Conservation (phyloP, 2,329 filamentous ascomycete species). For the Aspergillus hiratsukae region DNA sequence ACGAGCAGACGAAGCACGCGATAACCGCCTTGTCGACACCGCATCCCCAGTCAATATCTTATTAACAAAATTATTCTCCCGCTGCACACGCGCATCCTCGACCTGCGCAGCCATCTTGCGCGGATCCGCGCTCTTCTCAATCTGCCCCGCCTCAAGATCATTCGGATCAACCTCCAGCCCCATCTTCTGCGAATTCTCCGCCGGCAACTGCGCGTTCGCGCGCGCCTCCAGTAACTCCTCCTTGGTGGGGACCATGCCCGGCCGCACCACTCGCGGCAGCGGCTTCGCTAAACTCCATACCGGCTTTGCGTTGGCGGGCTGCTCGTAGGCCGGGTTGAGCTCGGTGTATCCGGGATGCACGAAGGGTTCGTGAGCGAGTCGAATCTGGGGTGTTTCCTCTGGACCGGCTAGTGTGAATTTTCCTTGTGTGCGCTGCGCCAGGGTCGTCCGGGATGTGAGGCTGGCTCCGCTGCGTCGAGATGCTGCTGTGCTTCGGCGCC, state of each 20-base stretch:
- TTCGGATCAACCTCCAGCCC: slow-evolving; percentile 39
- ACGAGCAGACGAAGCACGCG: slow-evolving; percentile 21
- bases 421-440: slow-evolving; percentile 25
- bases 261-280: slow-evolving; percentile 50
- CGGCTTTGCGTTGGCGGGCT: slow-evolving; percentile 46
- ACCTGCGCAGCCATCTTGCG: slow-evolving; percentile 43
- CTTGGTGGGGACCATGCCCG: slow-evolving; percentile 49
- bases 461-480: slow-evolving; percentile 20
- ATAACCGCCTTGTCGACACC: slow-evolving; percentile 15
- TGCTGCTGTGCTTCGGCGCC: slow-evolving; percentile 18
- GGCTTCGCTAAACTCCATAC: slow-evolving; percentile 54
- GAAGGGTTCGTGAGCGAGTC: slow-evolving; percentile 39
- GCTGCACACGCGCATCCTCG: slow-evolving; percentile 40
- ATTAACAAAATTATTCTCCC: slow-evolving; percentile 37
- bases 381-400: slow-evolving; percentile 27
- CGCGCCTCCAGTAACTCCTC: slow-evolving; percentile 34
- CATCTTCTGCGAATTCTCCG: slow-evolving; percentile 28
- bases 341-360: slow-evolving; percentile 52
- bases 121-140: slow-evolving; percentile 35
- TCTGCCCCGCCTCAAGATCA: slow-evolving; percentile 41
- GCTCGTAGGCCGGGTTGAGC: slow-evolving; percentile 53
- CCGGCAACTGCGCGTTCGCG: slow-evolving; percentile 27
- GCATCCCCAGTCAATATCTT: slow-evolving; percentile 29
- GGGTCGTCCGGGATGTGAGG: slow-evolving; percentile 20
- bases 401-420: slow-evolving; percentile 30